Evolutionary conservation across 305 asterid genomes (phyloP).

Genomic region (Solanum hybrid): DNA sequence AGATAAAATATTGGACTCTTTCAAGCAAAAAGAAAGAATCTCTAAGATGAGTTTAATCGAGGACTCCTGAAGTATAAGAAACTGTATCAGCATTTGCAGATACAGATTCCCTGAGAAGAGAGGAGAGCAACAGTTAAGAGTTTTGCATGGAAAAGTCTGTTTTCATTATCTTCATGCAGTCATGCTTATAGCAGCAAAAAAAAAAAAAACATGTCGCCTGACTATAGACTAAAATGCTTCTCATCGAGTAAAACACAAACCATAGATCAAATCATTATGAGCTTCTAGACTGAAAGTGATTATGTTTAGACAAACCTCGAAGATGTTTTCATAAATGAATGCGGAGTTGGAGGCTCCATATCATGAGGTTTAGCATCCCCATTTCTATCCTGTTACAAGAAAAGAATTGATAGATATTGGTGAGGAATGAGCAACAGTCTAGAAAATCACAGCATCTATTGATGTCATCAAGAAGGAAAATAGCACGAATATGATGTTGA

Average conservation of each 20-base stretch:
- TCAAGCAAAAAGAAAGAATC: background rate
- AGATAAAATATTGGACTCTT: background rate
- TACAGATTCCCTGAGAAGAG: background rate
- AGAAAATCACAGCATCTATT: background rate
- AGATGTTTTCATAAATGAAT: slow-evolving; percentile 50
- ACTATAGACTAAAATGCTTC: background rate
- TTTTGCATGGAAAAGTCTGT: background rate
- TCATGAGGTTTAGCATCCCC: slow-evolving; percentile 70
- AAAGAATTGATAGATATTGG: background rate
- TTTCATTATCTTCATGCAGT: background rate
- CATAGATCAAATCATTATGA: background rate
- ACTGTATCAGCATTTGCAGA: background rate
- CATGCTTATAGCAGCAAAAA: background rate
- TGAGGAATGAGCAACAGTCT: background rate
- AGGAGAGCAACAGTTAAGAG: background rate
- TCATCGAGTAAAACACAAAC: background rate
- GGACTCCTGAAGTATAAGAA: background rate
- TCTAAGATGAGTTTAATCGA: background rate
- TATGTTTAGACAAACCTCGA: slow-evolving; percentile 48
- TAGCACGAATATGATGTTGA: background rate
- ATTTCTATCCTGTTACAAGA: slow-evolving; percentile 54
- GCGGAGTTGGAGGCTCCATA: slow-evolving; percentile 70
- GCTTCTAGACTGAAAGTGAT: background rate
- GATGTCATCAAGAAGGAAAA: background rate
- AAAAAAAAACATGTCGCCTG: background rate